Base-by-base conservation (phyloP, 1,284 basidiomycete genomes). In the Pascua sp. region DNA sequence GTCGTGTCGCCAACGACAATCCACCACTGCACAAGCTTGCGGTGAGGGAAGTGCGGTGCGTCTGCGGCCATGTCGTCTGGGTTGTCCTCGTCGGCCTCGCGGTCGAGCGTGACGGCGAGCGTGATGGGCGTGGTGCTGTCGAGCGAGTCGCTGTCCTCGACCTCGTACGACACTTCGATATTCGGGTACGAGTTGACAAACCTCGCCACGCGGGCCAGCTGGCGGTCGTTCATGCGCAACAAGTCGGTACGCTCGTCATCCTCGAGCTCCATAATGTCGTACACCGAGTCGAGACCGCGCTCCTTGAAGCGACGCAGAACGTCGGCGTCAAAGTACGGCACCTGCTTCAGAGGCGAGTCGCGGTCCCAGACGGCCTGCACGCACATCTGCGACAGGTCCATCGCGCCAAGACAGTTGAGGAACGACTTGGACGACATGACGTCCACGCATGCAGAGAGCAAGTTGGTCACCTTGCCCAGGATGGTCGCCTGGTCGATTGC, bases 331-430 rank as follows among this genome's bases (percentile, higher is more conserved):
- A 98, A 98, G 77, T 96, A 91, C 11, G 96, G 96, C 47, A 98
- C 89, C 75, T 98, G 95, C 71, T 90, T 91, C 71, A 98, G 77
- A 0, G 92, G 91, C 47, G 89, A 91, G 75, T 97, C 96, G 38
- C 87, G 88, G 70, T 98, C 94, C 95, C 95, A 98, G 73, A 95
- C 87, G 0, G 90, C 94, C 77, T 98, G 96, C 2, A 98, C 92
- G 75, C 91, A 93, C 95, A 98, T 98, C 79, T 98, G 96, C n/a
- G 89, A 90, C 57, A 98, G 76, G 79, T 99, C 96, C 96, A 98
- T 98, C 0, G 94, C 95, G 49, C 94, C 90, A 13, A 98, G 80
- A 1, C 94, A 95, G 70, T 88, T 95, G 68, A 98, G 77, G 87
- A 87, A 95, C 4, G 90, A 92, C 71, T 97, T 97, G 49, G 89